Percentiles rank a stretch among this genome's conserved stretches.
These are phyloP conservation scores for Erysimum cheiri DNA, from an alignment of 441 rosid species.

Conservation along the genomic window DNA sequence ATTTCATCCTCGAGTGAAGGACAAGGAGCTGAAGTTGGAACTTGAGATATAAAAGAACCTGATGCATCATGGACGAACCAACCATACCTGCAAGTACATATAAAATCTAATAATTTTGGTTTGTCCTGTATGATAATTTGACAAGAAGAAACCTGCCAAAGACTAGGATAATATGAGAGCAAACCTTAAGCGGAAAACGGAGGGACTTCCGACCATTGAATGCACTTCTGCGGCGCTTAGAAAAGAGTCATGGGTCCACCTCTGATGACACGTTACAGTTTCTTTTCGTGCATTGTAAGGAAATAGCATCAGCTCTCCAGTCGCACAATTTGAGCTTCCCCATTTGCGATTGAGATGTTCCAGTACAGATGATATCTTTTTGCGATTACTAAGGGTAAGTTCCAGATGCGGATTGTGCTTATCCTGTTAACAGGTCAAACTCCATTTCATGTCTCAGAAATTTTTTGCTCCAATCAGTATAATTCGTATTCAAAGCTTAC, in stretches of 20 bases:
- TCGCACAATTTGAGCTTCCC: slow-evolving; percentile 85
- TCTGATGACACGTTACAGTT: slow-evolving; percentile 58
- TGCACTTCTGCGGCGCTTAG: slow-evolving; percentile 72
- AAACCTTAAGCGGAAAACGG: slow-evolving; percentile 90
- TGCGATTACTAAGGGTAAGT: slow-evolving; percentile 90
- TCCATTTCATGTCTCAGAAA: slow-evolving; percentile 20
- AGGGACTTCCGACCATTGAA: slow-evolving; percentile 72
- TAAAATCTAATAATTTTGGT: slow-evolving; percentile 15
- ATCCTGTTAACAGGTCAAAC: slow-evolving; percentile 64
- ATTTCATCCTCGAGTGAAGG: slow-evolving; percentile 48
- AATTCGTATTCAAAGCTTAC: slow-evolving; percentile 51
- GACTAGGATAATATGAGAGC: slow-evolving; percentile 39
- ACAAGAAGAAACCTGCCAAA: slow-evolving; percentile 21
- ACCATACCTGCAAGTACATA: slow-evolving; percentile 79
- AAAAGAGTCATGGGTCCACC: slow-evolving; percentile 83
- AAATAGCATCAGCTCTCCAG: slow-evolving; percentile 82
- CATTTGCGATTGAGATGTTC: slow-evolving; percentile 97
- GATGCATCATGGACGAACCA: slow-evolving; percentile 70
- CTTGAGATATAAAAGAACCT: slow-evolving; percentile 50
- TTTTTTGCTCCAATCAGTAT: slow-evolving; percentile 7
- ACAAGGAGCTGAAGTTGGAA: slow-evolving; percentile 46
- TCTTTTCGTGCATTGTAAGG: slow-evolving; percentile 77
- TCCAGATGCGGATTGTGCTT: slow-evolving; percentile 94
- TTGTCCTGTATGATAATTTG: slow-evolving; percentile 21
- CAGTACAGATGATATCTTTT: slow-evolving; percentile 92